A percentile compares a stretch with the other conserved stretches of the same genome.
Evolutionary conservation across 1,139 yeast genomes (phyloP).

Genomic region (Hyphopichia pseudoburtonii): DNA sequence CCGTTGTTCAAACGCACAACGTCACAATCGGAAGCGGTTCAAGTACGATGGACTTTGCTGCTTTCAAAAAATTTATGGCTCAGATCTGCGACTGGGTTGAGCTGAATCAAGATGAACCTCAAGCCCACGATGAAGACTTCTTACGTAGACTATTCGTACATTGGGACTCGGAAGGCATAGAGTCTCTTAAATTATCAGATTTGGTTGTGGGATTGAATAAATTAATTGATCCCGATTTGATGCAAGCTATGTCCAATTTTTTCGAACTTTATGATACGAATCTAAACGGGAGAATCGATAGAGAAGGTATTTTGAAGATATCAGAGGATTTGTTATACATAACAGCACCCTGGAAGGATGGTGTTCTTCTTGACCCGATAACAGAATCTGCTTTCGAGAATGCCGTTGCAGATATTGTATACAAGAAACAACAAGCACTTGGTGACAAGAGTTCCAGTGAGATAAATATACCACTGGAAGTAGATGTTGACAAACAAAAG

Average conservation of each 20-base stretch:
- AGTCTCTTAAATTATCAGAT: constrained; percentile 65
- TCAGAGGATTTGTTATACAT: constrained; percentile 84
- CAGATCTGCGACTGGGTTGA: constrained; percentile 81
- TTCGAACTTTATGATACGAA: constrained; percentile 70
- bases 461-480: constrained; percentile 57
- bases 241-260: constrained; percentile 77
- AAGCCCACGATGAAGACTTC: constrained; percentile 39
- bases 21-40: constrained; percentile 71
- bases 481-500: constrained; percentile 59
- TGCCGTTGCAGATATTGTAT: constrained; percentile 62
- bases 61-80: constrained; percentile 71
- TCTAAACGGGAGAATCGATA: constrained; percentile 61
- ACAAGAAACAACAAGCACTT: constrained; percentile 27
- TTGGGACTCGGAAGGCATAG: constrained; percentile 63
- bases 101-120: constrained; percentile 29
- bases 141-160: constrained; percentile 61
- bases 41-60: constrained; percentile 68
- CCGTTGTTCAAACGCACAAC: constrained; percentile 66
- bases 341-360: constrained; percentile 83
- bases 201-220: constrained; percentile 72
- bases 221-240: constrained; percentile 68
- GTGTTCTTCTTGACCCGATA: constrained; percentile 55
- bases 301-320: constrained; percentile 78
- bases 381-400: constrained; percentile 63
- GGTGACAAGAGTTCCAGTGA: constrained; percentile 16